Percentiles rank a stretch among this genome's conserved stretches.
Conservation (phyloP, 2,329 filamentous ascomycete genomes). For the Epichloe elymi region DNA sequence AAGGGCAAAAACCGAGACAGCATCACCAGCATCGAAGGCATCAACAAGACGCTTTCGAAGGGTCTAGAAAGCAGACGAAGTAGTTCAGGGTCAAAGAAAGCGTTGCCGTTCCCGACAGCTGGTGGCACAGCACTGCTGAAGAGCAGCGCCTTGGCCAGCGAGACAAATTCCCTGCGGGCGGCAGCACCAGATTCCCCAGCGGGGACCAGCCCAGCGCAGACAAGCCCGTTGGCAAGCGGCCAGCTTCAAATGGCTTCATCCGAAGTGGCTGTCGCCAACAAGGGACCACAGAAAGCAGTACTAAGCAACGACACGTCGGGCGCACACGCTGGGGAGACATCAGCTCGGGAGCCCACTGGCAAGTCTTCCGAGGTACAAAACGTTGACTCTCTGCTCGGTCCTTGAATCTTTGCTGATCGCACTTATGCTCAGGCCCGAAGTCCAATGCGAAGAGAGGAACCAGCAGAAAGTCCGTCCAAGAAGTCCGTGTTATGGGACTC, state of each 20-base stretch:
- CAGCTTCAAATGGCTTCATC: slow-evolving; percentile 10
- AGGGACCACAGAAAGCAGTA: neutral
- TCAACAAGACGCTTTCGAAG: slow-evolving; percentile 68
- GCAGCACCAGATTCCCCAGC: slow-evolving; percentile 29
- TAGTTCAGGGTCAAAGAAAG: slow-evolving; percentile 74
- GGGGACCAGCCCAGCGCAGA: slow-evolving; percentile 28
- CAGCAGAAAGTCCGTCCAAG: slow-evolving; percentile 27
- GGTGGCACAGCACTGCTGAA: slow-evolving; percentile 29
- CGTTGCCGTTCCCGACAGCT: slow-evolving; percentile 39
- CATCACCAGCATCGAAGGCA: slow-evolving; percentile 51
- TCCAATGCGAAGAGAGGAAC: slow-evolving; percentile 25
- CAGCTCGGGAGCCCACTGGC: slow-evolving; percentile 10
- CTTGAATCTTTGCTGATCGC: slow-evolving; percentile 17
- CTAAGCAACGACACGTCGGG: slow-evolving; percentile 6
- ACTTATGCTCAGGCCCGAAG: slow-evolving; percentile 14
- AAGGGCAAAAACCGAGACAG: slow-evolving; percentile 33
- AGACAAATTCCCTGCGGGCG: slow-evolving; percentile 45
- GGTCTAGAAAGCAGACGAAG: slow-evolving; percentile 85
- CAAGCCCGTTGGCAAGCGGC: slow-evolving; percentile 13
- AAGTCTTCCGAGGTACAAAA: slow-evolving; percentile 39
- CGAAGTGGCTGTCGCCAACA: slow-evolving; percentile 2
- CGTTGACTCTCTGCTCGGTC: slow-evolving; percentile 38
- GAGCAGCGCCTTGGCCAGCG: slow-evolving; percentile 40
- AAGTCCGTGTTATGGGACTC: slow-evolving; percentile 48
- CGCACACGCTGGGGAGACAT: slow-evolving; percentile 14